These are phyloP conservation scores for Kewa caespitosa DNA, from an alignment of 179 eudicot genomes.

Conservation along the genomic window DNA sequence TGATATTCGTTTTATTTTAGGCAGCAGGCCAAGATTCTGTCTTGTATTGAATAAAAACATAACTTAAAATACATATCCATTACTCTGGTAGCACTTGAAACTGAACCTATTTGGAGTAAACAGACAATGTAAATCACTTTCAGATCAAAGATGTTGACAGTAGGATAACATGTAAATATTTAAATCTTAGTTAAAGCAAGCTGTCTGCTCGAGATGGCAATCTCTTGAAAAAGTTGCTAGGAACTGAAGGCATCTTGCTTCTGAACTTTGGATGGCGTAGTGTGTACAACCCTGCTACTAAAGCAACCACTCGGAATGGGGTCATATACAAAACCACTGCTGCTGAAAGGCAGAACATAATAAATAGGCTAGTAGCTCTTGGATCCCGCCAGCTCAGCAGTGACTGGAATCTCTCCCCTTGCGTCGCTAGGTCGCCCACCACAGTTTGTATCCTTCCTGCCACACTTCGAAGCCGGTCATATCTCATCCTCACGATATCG, in stretches of 20 bases:
- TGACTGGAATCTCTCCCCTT: constrained; percentile 41
- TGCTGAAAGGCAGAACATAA: constrained; percentile 37
- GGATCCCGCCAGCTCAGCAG: constrained; percentile 44
- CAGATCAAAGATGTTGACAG: background rate
- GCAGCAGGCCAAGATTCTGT: background rate
- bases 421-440: constrained; percentile 41
- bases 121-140: constrained; percentile 5
- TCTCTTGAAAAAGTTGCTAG: constrained; percentile 39
- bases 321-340: constrained; percentile 39
- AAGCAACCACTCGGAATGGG: constrained; percentile 36
- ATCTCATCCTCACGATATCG: constrained; percentile 39
- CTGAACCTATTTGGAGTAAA: constrained; percentile 14
- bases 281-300: constrained; percentile 33
- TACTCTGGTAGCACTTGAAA: constrained; percentile 5
- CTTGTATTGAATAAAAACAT: background rate
- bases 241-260: constrained; percentile 37
- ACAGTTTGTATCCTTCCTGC: constrained; percentile 46
- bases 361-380: constrained; percentile 35
- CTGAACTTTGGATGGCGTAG: constrained; percentile 39
- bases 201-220: constrained; percentile 42
- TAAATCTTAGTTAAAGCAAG: constrained; percentile 25
- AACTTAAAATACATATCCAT: background rate
- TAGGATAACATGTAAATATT: background rate
- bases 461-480: constrained; percentile 42
- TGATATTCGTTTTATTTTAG: background rate